phyloP scores from a whole-genome alignment of 805 yeast species.

The Metschnikowia chrysomelidarum region DNA sequence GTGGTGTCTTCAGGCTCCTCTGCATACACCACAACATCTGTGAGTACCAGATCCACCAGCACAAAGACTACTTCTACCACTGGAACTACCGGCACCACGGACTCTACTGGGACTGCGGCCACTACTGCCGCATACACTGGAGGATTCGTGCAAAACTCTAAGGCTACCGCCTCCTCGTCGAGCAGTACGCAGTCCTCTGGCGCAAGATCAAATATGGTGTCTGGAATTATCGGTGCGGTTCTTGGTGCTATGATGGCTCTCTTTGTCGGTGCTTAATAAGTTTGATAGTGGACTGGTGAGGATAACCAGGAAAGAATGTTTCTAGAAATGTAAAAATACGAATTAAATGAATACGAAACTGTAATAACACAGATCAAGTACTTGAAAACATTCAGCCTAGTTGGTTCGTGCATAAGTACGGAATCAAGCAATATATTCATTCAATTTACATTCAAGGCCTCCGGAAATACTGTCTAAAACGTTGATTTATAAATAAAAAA shows the following conservation, averaged over 20 bases:
- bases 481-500: too few species aligned
- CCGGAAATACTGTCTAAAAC: too few species aligned
- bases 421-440: too few species aligned
- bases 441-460: too few species aligned
- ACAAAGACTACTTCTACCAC: slow-evolving; percentile 14
- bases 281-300: too few species aligned
- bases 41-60: slow-evolving; percentile 15
- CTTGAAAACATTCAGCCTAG: too few species aligned
- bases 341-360: too few species aligned
- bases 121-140: slow-evolving; percentile 25
- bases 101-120: slow-evolving; percentile 9
- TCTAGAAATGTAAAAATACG: too few species aligned
- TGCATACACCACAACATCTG: slow-evolving; percentile 16
- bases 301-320: too few species aligned
- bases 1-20: slow-evolving; percentile 21
- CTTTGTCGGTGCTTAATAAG: too few species aligned
- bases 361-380: too few species aligned
- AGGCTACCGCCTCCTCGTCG: slow-evolving; percentile 11
- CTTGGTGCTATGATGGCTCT: slow-evolving; percentile 13
- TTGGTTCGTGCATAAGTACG: too few species aligned
- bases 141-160: slow-evolving; percentile 38
- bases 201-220: neutral
- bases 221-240: slow-evolving; percentile 7
- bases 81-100: slow-evolving; percentile 10
- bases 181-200: slow-evolving; percentile 7